Evolutionary conservation across 192 early-diverging fungal species (phyloP).

Genomic region (Backusella luteola): DNA sequence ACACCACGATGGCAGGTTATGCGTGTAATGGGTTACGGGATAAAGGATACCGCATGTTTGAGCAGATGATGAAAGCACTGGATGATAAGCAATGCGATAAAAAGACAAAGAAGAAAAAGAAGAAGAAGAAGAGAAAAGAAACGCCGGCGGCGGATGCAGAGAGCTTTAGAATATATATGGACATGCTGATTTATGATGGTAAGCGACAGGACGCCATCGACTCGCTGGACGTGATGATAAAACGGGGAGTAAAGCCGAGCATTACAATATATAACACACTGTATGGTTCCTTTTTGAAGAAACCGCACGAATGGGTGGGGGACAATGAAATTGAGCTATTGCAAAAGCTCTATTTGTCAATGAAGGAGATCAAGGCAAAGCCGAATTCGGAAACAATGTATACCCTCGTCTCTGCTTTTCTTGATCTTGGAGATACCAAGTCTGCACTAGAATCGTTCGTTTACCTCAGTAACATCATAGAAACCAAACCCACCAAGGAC

Average conservation of each 20-base stretch:
- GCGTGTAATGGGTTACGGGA: slow-evolving; percentile 22
- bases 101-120: not conserved
- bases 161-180: slow-evolving; percentile 32
- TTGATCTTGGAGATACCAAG: slow-evolving; percentile 35
- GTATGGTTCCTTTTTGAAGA: slow-evolving; percentile 22
- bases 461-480: slow-evolving; percentile 8
- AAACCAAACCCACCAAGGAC: not conserved
- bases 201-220: slow-evolving; percentile 15
- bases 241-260: slow-evolving; percentile 7
- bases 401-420: slow-evolving; percentile 32
- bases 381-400: slow-evolving; percentile 33
- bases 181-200: slow-evolving; percentile 16
- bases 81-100: not conserved
- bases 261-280: slow-evolving; percentile 29
- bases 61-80: slow-evolving; percentile 16
- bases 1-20: slow-evolving; percentile 27
- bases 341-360: slow-evolving; percentile 14
- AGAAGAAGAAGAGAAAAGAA: not conserved
- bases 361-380: slow-evolving; percentile 23
- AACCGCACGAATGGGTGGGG: not conserved
- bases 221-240: slow-evolving; percentile 7
- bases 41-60: slow-evolving; percentile 29
- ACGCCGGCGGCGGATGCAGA: slow-evolving; percentile 21
- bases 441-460: slow-evolving; percentile 34
- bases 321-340: slow-evolving; percentile 6